Conservation (phyloP, 2,329 filamentous ascomycete genomes). For the Colletotrichum navitas region DNA sequence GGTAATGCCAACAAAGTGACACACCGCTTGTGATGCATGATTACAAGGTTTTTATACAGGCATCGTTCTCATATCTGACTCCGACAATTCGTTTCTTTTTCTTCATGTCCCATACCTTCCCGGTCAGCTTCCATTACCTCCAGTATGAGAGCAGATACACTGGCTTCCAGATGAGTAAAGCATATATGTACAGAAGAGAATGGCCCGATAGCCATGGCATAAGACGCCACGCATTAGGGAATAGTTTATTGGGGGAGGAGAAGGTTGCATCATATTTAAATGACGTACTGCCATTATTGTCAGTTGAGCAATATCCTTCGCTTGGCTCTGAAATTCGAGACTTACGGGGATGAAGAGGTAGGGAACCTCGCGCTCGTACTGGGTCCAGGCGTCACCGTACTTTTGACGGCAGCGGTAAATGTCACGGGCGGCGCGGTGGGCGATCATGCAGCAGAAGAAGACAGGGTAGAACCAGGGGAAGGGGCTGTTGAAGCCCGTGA, state of each 20-base stretch:
- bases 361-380: constrained; percentile 84
- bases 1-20: neutral
- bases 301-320: neutral
- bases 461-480: constrained; percentile 92
- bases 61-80: neutral
- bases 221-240: neutral
- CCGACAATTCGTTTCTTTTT: neutral
- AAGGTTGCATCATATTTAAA: constrained; percentile 47
- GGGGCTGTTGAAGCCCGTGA: constrained; percentile 83
- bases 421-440: constrained; percentile 81
- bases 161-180: constrained; percentile 12
- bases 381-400: constrained; percentile 85
- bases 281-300: constrained; percentile 53
- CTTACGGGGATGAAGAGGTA: constrained; percentile 78
- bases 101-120: neutral
- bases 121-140: neutral
- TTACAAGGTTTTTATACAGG: constrained; percentile 19
- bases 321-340: neutral
- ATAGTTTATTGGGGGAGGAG: neutral
- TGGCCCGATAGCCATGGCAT: constrained; percentile 4
- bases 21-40: constrained; percentile 1
- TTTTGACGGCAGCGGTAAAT: constrained; percentile 80
- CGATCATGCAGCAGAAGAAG: constrained; percentile 85
- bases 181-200: constrained; percentile 16
- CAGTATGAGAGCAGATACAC: neutral